A percentile compares a stretch with the other conserved stretches of the same genome.
These are phyloP conservation scores for Aegilops tauschii DNA, from an alignment of 176 grass and related monocot species.

Conservation along the genomic window DNA sequence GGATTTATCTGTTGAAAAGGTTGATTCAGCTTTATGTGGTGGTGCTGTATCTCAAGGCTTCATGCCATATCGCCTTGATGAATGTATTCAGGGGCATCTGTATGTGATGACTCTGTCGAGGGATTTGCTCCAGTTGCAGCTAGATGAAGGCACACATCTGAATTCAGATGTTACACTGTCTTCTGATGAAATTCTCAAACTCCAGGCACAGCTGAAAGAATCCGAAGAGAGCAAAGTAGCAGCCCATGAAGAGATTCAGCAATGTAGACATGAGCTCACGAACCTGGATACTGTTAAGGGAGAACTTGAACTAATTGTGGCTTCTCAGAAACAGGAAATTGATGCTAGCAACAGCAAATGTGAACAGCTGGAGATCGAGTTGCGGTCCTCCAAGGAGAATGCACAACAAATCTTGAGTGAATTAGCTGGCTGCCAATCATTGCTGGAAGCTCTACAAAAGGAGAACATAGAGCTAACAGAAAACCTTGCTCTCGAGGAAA, in stretches of 20 bases:
- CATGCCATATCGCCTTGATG: conserved; percentile 47
- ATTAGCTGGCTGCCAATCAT: conserved; percentile 43
- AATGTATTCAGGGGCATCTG: conserved; percentile 56
- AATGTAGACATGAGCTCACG: conserved; percentile 59
- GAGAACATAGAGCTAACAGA: conserved; percentile 51
- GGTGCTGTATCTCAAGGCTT: neutral
- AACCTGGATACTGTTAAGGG: conserved; percentile 43
- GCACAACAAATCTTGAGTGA: conserved; percentile 33
- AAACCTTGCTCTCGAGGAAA: conserved; percentile 52
- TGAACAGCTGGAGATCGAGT: conserved; percentile 50
- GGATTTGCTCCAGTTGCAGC: conserved; percentile 73
- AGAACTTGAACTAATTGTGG: conserved; percentile 45
- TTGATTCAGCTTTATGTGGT: conserved; percentile 24
- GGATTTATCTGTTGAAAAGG: conserved; percentile 30
- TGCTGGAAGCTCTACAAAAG: conserved; percentile 57
- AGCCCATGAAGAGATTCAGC: conserved; percentile 47
- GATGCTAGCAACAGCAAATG: conserved; percentile 38
- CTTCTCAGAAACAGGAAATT: conserved; percentile 48
- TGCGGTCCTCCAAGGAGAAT: conserved; percentile 50
- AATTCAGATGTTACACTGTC: conserved; percentile 40
- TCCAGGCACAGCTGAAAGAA: conserved; percentile 50
- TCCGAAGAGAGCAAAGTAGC: conserved; percentile 44
- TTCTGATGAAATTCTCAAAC: conserved; percentile 47
- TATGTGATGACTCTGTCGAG: conserved; percentile 57
- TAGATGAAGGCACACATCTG: conserved; percentile 48